phyloP scores from a whole-genome alignment of 2,329 filamentous ascomycete genomes.

The Ophiostoma tasmaniense region DNA sequence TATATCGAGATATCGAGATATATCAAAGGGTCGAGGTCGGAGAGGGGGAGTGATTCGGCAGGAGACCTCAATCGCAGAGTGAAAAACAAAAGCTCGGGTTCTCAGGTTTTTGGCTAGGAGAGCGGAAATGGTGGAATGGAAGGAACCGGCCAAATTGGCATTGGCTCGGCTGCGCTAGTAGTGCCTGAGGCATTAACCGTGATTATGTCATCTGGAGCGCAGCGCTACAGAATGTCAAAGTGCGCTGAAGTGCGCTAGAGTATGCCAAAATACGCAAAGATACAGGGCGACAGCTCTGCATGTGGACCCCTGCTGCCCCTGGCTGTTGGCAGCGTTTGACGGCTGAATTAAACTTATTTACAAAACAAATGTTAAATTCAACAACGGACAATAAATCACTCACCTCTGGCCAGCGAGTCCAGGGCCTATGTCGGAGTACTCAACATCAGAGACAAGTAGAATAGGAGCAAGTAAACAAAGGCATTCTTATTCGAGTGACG shows the following conservation, averaged over 20 bases:
- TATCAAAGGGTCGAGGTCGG: background rate
- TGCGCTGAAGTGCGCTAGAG: background rate
- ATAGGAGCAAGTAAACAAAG: background rate
- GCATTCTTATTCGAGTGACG: background rate
- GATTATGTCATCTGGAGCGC: background rate
- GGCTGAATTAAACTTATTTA: background rate
- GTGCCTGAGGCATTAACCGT: constrained; percentile 14
- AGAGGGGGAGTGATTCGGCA: background rate
- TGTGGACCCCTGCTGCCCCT: background rate
- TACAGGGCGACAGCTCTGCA: background rate
- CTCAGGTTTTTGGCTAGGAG: constrained; percentile 22
- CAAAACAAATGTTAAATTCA: background rate
- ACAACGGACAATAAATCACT: constrained; percentile 12
- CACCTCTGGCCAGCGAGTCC: background rate
- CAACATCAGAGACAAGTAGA: background rate
- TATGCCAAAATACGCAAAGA: background rate
- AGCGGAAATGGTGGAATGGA: constrained; percentile 16
- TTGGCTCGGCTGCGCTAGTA: constrained; percentile 10
- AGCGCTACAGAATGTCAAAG: background rate
- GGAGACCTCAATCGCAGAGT: constrained; percentile 11
- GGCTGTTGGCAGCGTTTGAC: background rate
- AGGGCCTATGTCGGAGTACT: background rate
- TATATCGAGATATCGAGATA: background rate
- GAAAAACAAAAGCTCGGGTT: constrained; percentile 18
- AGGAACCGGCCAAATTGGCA: constrained; percentile 18